phyloP scores from a whole-genome alignment of 768 basidiomycete species.

The Roridomyces roridus region DNA sequence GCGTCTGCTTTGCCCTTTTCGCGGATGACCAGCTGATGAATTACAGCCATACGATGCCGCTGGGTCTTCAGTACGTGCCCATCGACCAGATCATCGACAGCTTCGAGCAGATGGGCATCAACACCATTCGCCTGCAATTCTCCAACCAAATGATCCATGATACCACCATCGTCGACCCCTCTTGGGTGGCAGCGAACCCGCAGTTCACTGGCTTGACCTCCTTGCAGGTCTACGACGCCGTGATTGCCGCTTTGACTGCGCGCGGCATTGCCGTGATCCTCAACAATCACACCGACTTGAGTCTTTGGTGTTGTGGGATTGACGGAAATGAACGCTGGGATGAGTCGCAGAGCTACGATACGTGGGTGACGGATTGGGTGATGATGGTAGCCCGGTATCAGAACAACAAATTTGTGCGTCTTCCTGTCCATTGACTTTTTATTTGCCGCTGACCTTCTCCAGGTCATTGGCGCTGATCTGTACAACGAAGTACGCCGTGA shows the following conservation, averaged over 20 bases:
- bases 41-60: slow-evolving; percentile 24
- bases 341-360: slow-evolving; percentile 12
- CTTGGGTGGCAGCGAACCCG: slow-evolving; percentile 25
- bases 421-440: no score
- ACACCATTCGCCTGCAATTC: slow-evolving; percentile 21
- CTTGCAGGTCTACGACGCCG: slow-evolving; percentile 24
- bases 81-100: slow-evolving; percentile 24
- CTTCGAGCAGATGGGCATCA: slow-evolving; percentile 19
- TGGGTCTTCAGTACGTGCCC: slow-evolving; percentile 25
- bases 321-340: slow-evolving; percentile 26
- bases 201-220: slow-evolving; percentile 23
- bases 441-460: no score
- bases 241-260: slow-evolving; percentile 18
- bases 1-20: background rate
- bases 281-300: slow-evolving; percentile 20
- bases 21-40: background rate
- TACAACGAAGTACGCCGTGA: slow-evolving; percentile 24
- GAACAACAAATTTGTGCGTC: slow-evolving; percentile 14
- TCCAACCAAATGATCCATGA: slow-evolving; percentile 24
- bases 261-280: slow-evolving; percentile 23
- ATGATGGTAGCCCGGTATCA: slow-evolving; percentile 18
- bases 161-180: slow-evolving; percentile 1
- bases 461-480: slow-evolving; percentile 12
- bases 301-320: slow-evolving; percentile 22
- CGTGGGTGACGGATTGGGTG: slow-evolving; percentile 21